Conservation (phyloP, 1,284 basidiomycete genomes). For the Ustilago cynodontis region DNA sequence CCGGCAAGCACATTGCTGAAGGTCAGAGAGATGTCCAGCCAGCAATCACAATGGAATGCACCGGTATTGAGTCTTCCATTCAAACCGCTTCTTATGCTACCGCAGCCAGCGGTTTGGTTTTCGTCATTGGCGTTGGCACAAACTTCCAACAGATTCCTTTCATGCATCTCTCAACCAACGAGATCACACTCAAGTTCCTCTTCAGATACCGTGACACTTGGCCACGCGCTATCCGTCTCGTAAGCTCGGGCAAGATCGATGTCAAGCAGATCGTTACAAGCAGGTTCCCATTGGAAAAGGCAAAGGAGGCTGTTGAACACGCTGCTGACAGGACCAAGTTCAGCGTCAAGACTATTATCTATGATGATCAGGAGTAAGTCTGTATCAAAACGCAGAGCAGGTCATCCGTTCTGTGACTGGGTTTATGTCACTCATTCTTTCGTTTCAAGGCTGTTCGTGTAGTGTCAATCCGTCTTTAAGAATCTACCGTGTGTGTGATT, state of each 20-base stretch:
- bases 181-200: slow-evolving; percentile 73
- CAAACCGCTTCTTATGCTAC: slow-evolving; percentile 76
- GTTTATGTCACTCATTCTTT: too few relatives aligned
- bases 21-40: slow-evolving; percentile 50
- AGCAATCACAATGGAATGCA: slow-evolving; percentile 77
- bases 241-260: slow-evolving; percentile 82
- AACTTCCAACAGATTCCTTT: slow-evolving; percentile 70
- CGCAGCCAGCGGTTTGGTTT: slow-evolving; percentile 72
- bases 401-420: background rate
- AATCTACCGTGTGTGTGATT: background rate
- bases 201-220: slow-evolving; percentile 74
- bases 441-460: background rate
- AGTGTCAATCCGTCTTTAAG: background rate
- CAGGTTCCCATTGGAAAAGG: slow-evolving; percentile 80
- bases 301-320: slow-evolving; percentile 82
- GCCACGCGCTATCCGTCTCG: slow-evolving; percentile 84
- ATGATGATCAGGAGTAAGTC: slow-evolving; percentile 53
- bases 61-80: slow-evolving; percentile 88
- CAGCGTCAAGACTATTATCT: slow-evolving; percentile 63
- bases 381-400: too few relatives aligned
- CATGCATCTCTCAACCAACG: slow-evolving; percentile 73
- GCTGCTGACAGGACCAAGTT: slow-evolving; percentile 76
- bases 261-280: slow-evolving; percentile 90
- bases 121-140: slow-evolving; percentile 74
- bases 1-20: slow-evolving; percentile 43